Percentiles rank a stretch among this genome's conserved stretches.
Conservation (phyloP, 768 basidiomycete genomes). For the Boletus huronensis region DNA sequence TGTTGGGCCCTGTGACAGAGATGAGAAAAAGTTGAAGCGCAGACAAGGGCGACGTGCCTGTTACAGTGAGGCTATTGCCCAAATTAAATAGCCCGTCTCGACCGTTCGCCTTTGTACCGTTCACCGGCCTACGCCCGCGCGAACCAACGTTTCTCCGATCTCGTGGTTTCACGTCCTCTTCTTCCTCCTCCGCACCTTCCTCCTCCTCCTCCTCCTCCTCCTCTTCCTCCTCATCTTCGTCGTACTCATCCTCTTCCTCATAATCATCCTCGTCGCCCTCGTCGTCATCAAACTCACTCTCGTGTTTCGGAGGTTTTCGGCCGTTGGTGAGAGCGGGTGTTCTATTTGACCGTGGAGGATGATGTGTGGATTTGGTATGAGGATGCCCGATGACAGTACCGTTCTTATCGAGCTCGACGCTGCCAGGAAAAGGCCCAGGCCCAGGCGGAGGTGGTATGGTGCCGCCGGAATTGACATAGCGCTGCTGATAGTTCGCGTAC, state of each 20-base stretch:
- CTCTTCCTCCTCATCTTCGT: constrained; percentile 61
- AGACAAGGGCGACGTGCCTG: constrained; percentile 46
- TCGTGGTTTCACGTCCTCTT: constrained; percentile 44
- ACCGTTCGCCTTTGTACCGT: constrained; percentile 44
- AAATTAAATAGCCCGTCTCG: constrained; percentile 76
- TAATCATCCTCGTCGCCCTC: constrained; percentile 54
- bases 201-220: constrained; percentile 66
- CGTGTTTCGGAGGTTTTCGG: constrained; percentile 47
- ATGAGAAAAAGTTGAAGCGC: constrained; percentile 18
- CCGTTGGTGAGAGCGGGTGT: constrained; percentile 33
- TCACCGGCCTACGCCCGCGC: constrained; percentile 39
- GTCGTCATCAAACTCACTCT: constrained; percentile 66
- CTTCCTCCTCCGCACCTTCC: constrained; percentile 61
- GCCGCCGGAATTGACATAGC: constrained; percentile 87
- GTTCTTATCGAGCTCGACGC: constrained; percentile 93
- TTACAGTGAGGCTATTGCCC: constrained; percentile 78
- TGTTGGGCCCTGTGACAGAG: constrained; percentile 63
- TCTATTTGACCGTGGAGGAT: constrained; percentile 38
- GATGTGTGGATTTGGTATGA: constrained; percentile 33
- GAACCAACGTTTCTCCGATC: constrained; percentile 34
- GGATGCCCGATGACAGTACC: constrained; percentile 57
- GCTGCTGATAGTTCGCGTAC: constrained; percentile 98
- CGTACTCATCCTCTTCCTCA: constrained; percentile 55
- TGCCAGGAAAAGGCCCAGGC: constrained; percentile 97
- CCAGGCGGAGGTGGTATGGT: constrained; percentile 90